These are phyloP conservation scores for Komagataea norvegica DNA, from an alignment of 1,139 yeast genomes.

Conservation along the genomic window DNA sequence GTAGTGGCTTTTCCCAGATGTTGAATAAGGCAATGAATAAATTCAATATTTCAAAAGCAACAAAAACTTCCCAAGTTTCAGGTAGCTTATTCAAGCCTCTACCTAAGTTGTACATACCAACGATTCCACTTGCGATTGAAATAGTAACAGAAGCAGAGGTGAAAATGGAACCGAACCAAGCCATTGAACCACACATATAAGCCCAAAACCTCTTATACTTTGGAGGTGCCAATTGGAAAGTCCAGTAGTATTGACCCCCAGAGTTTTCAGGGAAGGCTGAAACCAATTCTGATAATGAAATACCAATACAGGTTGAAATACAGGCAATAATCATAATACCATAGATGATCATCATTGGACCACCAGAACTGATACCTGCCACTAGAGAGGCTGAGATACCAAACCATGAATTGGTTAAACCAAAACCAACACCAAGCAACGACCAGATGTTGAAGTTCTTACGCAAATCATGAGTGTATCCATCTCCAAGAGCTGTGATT, in stretches of 20 bases:
- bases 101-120: slow-evolving; percentile 50
- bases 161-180: slow-evolving; percentile 56
- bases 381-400: slow-evolving; percentile 60
- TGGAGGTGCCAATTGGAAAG: slow-evolving; percentile 48
- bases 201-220: slow-evolving; percentile 47
- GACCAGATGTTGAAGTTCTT: slow-evolving; percentile 37
- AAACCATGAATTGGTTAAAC: slow-evolving; percentile 59
- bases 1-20: slow-evolving; percentile 50
- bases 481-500: slow-evolving; percentile 8
- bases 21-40: slow-evolving; percentile 43
- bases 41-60: slow-evolving; percentile 41
- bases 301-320: slow-evolving; percentile 46
- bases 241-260: slow-evolving; percentile 65
- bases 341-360: slow-evolving; percentile 63
- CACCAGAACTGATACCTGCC: slow-evolving; percentile 60
- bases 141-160: slow-evolving; percentile 59
- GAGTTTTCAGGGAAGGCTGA: slow-evolving; percentile 55
- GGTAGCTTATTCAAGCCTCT: slow-evolving; percentile 42
- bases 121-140: slow-evolving; percentile 46
- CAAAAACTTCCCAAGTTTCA: slow-evolving; percentile 52
- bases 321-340: slow-evolving; percentile 60
- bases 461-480: slow-evolving; percentile 30
- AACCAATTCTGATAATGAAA: slow-evolving; percentile 48
- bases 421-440: slow-evolving; percentile 56
- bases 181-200: slow-evolving; percentile 51